A percentile compares a stretch with the other conserved stretches of the same genome.
phyloP scores from a whole-genome alignment of 305 asterid species.

The Rubia occidens region DNA sequence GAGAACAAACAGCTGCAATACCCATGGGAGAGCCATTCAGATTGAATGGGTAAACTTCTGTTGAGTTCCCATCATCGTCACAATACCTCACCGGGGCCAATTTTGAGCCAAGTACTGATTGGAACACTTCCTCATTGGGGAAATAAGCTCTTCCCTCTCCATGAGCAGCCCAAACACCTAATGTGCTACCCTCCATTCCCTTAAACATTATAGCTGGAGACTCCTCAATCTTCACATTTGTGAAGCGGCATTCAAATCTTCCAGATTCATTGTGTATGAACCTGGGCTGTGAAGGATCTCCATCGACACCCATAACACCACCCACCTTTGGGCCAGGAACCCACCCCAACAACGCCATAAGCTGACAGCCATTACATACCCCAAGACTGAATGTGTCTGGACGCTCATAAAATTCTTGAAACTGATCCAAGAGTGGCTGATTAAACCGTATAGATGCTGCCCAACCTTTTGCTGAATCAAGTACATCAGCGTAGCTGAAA shows the following conservation, averaged over 20 bases:
- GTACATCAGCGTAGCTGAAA: constrained; percentile 94
- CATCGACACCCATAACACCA: constrained; percentile 52
- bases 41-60: constrained; percentile 77
- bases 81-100: constrained; percentile 77
- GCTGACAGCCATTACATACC: constrained; percentile 93
- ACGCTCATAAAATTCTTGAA: constrained; percentile 68
- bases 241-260: constrained; percentile 80
- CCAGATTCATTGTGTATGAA: constrained; percentile 83
- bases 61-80: constrained; percentile 60
- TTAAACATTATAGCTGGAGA: constrained; percentile 73
- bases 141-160: constrained; percentile 93
- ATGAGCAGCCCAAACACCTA: constrained; percentile 96
- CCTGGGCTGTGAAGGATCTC: constrained; percentile 87
- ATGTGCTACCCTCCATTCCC: constrained; percentile 86
- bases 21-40: constrained; percentile 86
- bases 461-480: constrained; percentile 95
- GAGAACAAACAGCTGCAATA: constrained; percentile 84
- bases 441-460: constrained; percentile 82
- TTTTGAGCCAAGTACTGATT: constrained; percentile 35
- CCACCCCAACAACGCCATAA: constrained; percentile 96
- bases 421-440: constrained; percentile 56
- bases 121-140: constrained; percentile 44
- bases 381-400: constrained; percentile 87
- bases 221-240: constrained; percentile 64
- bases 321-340: constrained; percentile 78